phyloP scores from a whole-genome alignment of 179 eudicot species.

The Carnegiea gigantea region DNA sequence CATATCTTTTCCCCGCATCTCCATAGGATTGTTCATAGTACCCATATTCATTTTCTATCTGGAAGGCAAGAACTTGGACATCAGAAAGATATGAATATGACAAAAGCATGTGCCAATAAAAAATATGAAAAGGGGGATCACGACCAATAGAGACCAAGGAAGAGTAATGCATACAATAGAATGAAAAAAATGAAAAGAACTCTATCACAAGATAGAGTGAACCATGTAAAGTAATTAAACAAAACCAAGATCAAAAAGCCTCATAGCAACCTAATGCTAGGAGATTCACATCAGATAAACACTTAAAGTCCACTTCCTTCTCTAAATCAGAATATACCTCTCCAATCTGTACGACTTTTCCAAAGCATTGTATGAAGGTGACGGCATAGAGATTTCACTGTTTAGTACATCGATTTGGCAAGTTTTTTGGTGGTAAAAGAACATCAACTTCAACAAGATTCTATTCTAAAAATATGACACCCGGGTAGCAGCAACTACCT shows the following conservation, averaged over 20 bases:
- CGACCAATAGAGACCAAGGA: not conserved
- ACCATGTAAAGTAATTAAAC: not conserved
- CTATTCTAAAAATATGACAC: not conserved
- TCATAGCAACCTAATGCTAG: not conserved
- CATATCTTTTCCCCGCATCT: constrained; percentile 80
- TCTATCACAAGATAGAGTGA: not conserved
- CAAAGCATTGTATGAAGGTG: not conserved
- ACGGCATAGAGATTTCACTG: not conserved
- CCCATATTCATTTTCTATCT: constrained; percentile 98
- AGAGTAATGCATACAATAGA: not conserved
- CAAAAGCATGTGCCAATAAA: not conserved
- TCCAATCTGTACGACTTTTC: not conserved
- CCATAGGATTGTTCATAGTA: constrained; percentile 72
- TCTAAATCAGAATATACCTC: not conserved
- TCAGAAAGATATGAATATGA: not conserved
- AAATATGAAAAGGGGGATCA: not conserved
- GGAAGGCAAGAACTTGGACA: constrained; percentile 13
- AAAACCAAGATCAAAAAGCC: not conserved
- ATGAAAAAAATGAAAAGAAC: not conserved
- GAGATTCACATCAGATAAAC: not conserved
- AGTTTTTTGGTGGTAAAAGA: not conserved
- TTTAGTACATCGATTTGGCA: not conserved
- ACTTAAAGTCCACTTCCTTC: not conserved
- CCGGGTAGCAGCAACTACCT: constrained; percentile 41
- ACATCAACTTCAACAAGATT: not conserved